Evolutionary conservation across 1,284 basidiomycete species (phyloP).

Genomic region (Ganoderma sp.): DNA sequence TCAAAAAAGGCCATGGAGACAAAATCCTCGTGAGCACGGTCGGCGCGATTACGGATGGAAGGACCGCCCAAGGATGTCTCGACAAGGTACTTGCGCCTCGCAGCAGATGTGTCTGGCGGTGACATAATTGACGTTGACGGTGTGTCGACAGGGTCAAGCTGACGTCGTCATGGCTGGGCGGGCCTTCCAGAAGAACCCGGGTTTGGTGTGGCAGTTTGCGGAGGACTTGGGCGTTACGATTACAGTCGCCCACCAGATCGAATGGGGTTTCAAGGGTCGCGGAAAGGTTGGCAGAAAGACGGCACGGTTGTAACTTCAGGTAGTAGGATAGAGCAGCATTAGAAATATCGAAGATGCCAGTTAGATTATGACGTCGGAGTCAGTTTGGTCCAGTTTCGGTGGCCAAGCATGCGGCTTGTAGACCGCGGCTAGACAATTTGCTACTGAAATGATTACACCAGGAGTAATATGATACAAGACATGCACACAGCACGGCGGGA

Average conservation of each 20-base stretch:
- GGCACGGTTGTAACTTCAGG: background rate
- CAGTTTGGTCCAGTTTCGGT: background rate
- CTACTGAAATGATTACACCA: background rate
- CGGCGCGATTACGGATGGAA: constrained; percentile 63
- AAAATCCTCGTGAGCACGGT: constrained; percentile 60
- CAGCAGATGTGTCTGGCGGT: background rate
- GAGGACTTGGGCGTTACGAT: constrained; percentile 56
- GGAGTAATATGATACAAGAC: constrained; percentile 1
- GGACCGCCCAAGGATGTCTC: constrained; percentile 67
- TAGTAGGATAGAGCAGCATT: background rate
- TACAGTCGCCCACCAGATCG: constrained; percentile 55
- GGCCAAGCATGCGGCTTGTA: background rate
- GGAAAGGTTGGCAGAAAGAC: constrained; percentile 27
- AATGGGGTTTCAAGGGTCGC: constrained; percentile 51
- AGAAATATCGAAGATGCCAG: background rate
- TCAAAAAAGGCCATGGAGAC: constrained; percentile 51
- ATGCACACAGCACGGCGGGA: background rate
- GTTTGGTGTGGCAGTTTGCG: constrained; percentile 55
- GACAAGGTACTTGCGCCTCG: constrained; percentile 40
- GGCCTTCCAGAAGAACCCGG: constrained; percentile 65
- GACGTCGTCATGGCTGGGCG: constrained; percentile 57
- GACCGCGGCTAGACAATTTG: background rate
- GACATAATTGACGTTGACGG: background rate
- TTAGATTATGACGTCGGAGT: background rate
- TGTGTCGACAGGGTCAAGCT: constrained; percentile 41